These are phyloP conservation scores for Penicillium verrucosum DNA, from an alignment of 2,329 filamentous ascomycete genomes.

Conservation along the genomic window DNA sequence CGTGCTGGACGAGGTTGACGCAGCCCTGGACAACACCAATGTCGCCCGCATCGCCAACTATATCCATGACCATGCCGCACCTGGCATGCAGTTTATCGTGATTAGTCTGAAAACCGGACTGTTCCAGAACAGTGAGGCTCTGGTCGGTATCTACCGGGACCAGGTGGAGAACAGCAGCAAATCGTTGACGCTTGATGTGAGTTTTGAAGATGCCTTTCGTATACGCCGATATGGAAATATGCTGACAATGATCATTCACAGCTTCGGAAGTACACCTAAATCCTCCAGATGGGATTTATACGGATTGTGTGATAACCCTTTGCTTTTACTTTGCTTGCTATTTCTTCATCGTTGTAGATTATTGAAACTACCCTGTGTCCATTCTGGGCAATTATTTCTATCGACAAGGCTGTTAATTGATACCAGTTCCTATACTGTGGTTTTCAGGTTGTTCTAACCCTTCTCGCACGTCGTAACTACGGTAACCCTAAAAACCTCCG, in stretches of 20 bases:
- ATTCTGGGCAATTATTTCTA: background rate
- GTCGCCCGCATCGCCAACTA: conserved; percentile 96
- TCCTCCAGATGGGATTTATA: background rate
- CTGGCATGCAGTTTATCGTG: conserved; percentile 98
- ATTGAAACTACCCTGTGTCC: conserved; percentile 6
- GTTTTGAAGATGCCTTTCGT: conserved; percentile 37
- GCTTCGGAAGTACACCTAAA: conserved; percentile 38
- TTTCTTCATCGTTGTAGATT: conserved; percentile 23
- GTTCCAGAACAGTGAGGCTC: conserved; percentile 92
- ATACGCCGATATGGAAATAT: background rate
- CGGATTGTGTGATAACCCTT: conserved; percentile 15
- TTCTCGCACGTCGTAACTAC: background rate
- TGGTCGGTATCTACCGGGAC: conserved; percentile 94
- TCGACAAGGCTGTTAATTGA: conserved; percentile 14
- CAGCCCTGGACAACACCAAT: conserved; percentile 96
- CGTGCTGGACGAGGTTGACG: conserved; percentile 96
- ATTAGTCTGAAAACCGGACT: conserved; percentile 93
- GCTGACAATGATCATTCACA: conserved; percentile 17
- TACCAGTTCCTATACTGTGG: conserved; percentile 11
- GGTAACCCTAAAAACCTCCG: background rate
- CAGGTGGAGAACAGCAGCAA: conserved; percentile 90
- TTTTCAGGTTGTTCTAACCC: background rate
- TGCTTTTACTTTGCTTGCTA: conserved; percentile 5
- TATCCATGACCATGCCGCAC: conserved; percentile 86
- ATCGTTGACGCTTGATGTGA: conserved; percentile 91